Conservation (phyloP, 805 yeast species). For the Cyberlindnera mississippiensis region DNA sequence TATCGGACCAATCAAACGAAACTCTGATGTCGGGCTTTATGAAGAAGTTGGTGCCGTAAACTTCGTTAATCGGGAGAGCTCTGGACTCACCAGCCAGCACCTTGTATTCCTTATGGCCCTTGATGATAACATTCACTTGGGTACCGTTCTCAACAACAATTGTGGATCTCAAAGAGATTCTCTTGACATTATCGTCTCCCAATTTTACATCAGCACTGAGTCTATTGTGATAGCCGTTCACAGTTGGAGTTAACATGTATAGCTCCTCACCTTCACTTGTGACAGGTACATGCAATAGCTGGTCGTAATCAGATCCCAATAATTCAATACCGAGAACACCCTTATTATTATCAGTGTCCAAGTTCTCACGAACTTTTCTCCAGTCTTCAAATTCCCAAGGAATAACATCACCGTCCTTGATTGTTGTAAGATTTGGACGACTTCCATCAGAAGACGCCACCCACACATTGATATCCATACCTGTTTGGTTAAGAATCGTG, state of each 20-base stretch:
- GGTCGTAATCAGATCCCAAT: constrained; percentile 50
- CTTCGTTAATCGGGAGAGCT: constrained; percentile 74
- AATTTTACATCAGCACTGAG: constrained; percentile 67
- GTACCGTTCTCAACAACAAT: constrained; percentile 63
- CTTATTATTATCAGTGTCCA: constrained; percentile 60
- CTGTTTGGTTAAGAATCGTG: constrained; percentile 77
- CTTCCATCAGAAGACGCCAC: constrained; percentile 41
- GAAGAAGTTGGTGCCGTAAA: constrained; percentile 52
- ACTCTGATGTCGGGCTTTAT: constrained; percentile 60
- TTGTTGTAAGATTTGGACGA: constrained; percentile 26
- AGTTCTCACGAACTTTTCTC: constrained; percentile 76
- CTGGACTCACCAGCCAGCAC: constrained; percentile 53
- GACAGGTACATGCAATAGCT: constrained; percentile 56
- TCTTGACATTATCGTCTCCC: constrained; percentile 74
- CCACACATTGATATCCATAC: constrained; percentile 79
- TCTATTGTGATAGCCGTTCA: constrained; percentile 64
- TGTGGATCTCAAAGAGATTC: constrained; percentile 74
- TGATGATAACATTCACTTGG: constrained; percentile 41
- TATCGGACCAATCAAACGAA: constrained; percentile 65
- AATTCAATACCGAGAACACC: constrained; percentile 63
- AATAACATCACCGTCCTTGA: constrained; percentile 46
- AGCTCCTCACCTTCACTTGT: constrained; percentile 82
- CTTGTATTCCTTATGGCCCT: constrained; percentile 31
- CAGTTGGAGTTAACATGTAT: constrained; percentile 60
- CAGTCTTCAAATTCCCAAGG: constrained; percentile 97